phyloP scores from a whole-genome alignment of 2,329 filamentous ascomycete species.

The Tolypocladium tundrense region DNA sequence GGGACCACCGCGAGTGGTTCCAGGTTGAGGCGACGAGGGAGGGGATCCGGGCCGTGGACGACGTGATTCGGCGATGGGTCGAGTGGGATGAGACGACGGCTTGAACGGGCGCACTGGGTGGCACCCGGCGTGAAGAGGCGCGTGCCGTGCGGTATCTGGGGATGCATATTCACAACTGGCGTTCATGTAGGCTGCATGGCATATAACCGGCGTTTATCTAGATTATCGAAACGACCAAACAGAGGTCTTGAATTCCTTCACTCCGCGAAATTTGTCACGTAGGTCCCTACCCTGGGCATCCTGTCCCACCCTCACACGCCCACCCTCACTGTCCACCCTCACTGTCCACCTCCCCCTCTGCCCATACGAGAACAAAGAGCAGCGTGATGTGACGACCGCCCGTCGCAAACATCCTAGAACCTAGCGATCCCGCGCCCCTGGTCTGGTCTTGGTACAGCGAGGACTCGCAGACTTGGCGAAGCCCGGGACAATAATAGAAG shows the following conservation, averaged over 20 bases:
- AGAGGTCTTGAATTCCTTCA: neutral
- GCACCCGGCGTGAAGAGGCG: neutral
- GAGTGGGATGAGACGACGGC: conserved; percentile 59
- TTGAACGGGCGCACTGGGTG: neutral
- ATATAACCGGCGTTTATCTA: neutral
- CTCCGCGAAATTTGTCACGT: too few relatives aligned
- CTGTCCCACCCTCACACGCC: too few relatives aligned
- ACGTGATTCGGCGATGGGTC: conserved; percentile 75
- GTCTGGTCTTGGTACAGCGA: too few relatives aligned
- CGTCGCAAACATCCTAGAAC: too few relatives aligned
- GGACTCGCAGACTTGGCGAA: too few relatives aligned
- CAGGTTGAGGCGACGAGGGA: conserved; percentile 67
- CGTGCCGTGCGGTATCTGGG: neutral
- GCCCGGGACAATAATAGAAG: too few relatives aligned
- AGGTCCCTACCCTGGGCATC: too few relatives aligned
- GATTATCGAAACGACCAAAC: neutral
- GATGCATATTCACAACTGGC: neutral
- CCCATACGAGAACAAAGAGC: too few relatives aligned
- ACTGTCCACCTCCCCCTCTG: too few relatives aligned
- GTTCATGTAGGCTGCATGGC: neutral
- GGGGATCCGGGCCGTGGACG: conserved; percentile 55
- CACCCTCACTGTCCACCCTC: too few relatives aligned
- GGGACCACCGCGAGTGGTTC: conserved; percentile 91
- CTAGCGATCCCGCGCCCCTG: too few relatives aligned
- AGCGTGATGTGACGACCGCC: too few relatives aligned